phyloP scores from a whole-genome alignment of 345 rosid genomes.

The Viola odorata region DNA sequence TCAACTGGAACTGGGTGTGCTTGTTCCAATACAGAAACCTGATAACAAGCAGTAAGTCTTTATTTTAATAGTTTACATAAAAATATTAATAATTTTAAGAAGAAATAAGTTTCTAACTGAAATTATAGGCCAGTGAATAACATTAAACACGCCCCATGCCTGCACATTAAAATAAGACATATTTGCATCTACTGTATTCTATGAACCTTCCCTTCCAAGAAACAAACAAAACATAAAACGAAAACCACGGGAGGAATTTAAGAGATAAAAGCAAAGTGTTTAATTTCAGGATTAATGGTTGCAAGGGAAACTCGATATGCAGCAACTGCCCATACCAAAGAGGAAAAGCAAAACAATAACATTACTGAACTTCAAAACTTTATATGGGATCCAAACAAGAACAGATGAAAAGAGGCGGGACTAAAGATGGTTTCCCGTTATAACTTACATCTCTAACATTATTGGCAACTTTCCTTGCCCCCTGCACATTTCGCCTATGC shows the following conservation, averaged over 20 bases:
- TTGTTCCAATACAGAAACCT: conserved; percentile 51
- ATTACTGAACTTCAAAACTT: too few species aligned
- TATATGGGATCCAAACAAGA: too few species aligned
- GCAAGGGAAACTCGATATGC: not conserved
- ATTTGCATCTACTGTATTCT: too few species aligned
- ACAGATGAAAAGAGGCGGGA: too few species aligned
- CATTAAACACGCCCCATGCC: too few species aligned
- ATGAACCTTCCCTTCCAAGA: conserved; percentile 18
- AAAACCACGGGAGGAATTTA: too few species aligned
- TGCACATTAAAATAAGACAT: too few species aligned
- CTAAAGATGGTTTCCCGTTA: not conserved
- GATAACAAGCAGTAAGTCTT: conserved; percentile 12
- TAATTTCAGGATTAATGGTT: too few species aligned
- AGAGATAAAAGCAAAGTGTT: too few species aligned
- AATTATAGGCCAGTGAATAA: too few species aligned
- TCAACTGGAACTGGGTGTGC: conserved; percentile 72
- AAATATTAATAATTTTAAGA: not conserved
- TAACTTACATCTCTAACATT: conserved; percentile 51
- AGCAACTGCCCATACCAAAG: not conserved
- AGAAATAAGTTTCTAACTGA: conserved; percentile 1
- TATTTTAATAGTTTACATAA: not conserved
- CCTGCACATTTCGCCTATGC: conserved; percentile 55
- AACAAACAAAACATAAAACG: too few species aligned
- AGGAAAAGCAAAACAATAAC: not conserved
- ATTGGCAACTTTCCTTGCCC: conserved; percentile 41